Evolutionary conservation across 78 protist genomes (phyloP).

Genomic region (Polysphondylium violaceum): DNA sequence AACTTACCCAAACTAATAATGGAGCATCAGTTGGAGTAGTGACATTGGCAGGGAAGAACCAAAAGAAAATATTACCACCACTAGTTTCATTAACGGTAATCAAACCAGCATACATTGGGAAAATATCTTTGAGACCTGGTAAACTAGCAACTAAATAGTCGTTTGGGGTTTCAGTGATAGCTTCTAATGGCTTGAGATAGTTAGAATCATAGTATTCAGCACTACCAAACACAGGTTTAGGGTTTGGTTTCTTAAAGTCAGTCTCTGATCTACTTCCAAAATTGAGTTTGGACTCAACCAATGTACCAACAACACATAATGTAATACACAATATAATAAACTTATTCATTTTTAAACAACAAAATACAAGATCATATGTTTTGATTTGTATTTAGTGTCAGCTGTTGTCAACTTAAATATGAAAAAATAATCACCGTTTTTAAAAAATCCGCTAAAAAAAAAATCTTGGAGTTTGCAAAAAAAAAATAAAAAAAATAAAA

Average conservation of each 20-base stretch:
- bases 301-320: too few relatives aligned
- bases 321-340: too few relatives aligned
- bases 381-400: too few relatives aligned
- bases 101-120: conserved; percentile 38
- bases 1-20: conserved; percentile 25
- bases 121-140: conserved; percentile 28
- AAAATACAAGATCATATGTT: too few relatives aligned
- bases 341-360: too few relatives aligned
- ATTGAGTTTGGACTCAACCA: not conserved
- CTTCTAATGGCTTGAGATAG: not conserved
- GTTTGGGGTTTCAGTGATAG: not conserved
- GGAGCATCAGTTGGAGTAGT: conserved; percentile 5
- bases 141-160: conserved; percentile 8
- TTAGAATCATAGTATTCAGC: conserved; percentile 3
- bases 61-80: conserved; percentile 23
- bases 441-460: too few relatives aligned
- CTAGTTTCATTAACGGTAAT: not conserved
- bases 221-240: too few relatives aligned
- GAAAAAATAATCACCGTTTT: too few relatives aligned
- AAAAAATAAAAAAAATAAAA: too few relatives aligned
- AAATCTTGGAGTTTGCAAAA: too few relatives aligned
- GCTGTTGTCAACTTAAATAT: too few relatives aligned
- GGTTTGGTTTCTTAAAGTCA: conserved; percentile 8
- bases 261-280: not conserved
- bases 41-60: conserved; percentile 34